Evolutionary conservation across 768 basidiomycete species (phyloP), one percentile per base, ranked within the genome.

Genomic region (Baorangia bicolor): DNA sequence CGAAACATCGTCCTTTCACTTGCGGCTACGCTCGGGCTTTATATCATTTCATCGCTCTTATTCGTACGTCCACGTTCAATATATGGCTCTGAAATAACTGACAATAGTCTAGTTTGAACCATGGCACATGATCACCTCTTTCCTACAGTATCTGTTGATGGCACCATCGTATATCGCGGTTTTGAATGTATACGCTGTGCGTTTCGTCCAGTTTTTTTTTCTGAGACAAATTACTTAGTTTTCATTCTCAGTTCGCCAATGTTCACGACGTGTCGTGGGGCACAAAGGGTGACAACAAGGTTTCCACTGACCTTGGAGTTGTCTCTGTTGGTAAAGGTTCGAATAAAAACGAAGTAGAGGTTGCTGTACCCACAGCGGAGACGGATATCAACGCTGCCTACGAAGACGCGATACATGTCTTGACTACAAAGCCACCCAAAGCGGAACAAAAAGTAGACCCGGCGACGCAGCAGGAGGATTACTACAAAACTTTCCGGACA

Each of bases 111-210:
- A 96, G 86, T 86, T 97, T 63, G 94, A 98, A 62, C 96, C 96
- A 2, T 97, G 94, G 93, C 97, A 99, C 70, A 91, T 99, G 93
- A 79, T 99, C 65, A 98, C 97, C 0, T 92, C 90, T 6, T 95
- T 98, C 74, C 27, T 94, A n/a, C 96, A 94, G 69, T 96, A 95
- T 67, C 70, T 90, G 23, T 80, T 97, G 57, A 85, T 98, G 78
- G 91, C 94, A 0, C 96, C 96, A 3, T 93, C 93, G 0, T 98
- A 95, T 64, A 96, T 96, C 67, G 83, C 88, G 51, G 91, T 98
- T 13, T 79, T 98, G 51, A 96, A 96, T 69, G 93, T 96, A 60
- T 94, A 95, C 65, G 88, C 87, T 5, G 84, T 87, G 71, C 65
- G 49, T 42, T 64, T 30, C 21, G 42, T 48, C 33, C 33, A 5